Evolutionary conservation across 192 early-diverging fungal genomes (phyloP).

Genomic region (Coemansia sp.): DNA sequence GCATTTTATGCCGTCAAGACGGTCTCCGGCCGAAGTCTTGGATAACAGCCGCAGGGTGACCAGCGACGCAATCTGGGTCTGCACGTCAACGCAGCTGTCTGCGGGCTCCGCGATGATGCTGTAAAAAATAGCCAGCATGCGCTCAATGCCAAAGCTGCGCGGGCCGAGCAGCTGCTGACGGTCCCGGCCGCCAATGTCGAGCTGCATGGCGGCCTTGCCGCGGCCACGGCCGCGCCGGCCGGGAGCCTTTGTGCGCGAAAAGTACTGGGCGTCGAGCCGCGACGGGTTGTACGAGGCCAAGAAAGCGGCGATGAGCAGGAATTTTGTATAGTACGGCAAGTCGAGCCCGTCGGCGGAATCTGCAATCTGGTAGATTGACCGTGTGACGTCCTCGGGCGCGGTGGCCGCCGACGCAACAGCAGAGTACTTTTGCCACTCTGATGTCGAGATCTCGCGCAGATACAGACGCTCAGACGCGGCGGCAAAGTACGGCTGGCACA

Average conservation of each 20-base stretch:
- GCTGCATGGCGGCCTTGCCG: slow-evolving; percentile 50
- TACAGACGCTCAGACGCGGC: slow-evolving; percentile 83
- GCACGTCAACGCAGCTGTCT: slow-evolving; percentile 70
- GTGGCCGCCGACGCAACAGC: slow-evolving; percentile 36
- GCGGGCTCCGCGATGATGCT: slow-evolving; percentile 72
- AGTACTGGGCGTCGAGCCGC: slow-evolving; percentile 80
- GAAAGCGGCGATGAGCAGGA: slow-evolving; percentile 84
- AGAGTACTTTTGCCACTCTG: slow-evolving; percentile 68
- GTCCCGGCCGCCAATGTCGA: slow-evolving; percentile 50
- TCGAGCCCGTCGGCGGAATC: slow-evolving; percentile 58
- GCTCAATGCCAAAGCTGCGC: slow-evolving; percentile 89
- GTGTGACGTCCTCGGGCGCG: slow-evolving; percentile 41
- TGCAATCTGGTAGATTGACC: slow-evolving; percentile 46
- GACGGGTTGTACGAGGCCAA: slow-evolving; percentile 94
- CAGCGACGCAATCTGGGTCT: slow-evolving; percentile 77
- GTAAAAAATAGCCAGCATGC: slow-evolving; percentile 97
- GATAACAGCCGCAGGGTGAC: slow-evolving; percentile 74
- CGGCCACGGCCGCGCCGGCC: slow-evolving; percentile 17
- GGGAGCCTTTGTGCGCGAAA: slow-evolving; percentile 60
- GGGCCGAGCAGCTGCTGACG: slow-evolving; percentile 90
- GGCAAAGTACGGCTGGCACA: slow-evolving; percentile 77
- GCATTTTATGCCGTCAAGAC: slow-evolving; percentile 80
- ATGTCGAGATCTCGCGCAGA: slow-evolving; percentile 86
- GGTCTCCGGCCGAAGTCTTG: slow-evolving; percentile 66
- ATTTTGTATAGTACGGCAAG: slow-evolving; percentile 88